Evolutionary conservation across 306 rosid species (phyloP).

Genomic region (Vigna hirtella): DNA sequence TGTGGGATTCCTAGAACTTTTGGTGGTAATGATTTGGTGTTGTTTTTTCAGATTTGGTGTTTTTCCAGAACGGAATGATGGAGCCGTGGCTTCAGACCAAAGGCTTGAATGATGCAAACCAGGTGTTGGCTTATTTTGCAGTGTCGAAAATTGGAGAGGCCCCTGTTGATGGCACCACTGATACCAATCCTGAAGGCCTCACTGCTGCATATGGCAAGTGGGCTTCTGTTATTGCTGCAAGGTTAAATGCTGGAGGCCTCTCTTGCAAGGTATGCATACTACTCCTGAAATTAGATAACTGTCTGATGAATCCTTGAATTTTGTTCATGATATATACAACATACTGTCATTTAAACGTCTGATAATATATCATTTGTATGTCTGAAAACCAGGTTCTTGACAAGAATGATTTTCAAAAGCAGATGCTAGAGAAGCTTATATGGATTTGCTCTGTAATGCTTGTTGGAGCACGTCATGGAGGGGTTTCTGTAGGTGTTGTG

Average conservation of each 20-base stretch:
- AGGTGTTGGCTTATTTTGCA: constrained; percentile 93
- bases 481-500: constrained; percentile 80
- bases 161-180: constrained; percentile 87
- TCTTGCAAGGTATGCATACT: constrained; percentile 74
- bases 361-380: constrained; percentile 33
- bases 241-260: constrained; percentile 81
- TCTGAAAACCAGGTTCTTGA: constrained; percentile 65
- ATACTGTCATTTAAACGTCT: background rate
- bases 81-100: constrained; percentile 90
- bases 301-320: no score
- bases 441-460: constrained; percentile 98
- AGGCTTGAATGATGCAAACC: constrained; percentile 72
- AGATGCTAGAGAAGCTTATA: constrained; percentile 94
- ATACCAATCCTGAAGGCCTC: constrained; percentile 94
- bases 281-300: no score
- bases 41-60: constrained; percentile 77
- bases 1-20: no score
- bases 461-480: constrained; percentile 91
- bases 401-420: constrained; percentile 83
- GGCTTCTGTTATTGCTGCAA: constrained; percentile 76
- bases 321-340: no score
- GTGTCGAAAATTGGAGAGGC: constrained; percentile 89
- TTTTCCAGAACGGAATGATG: constrained; percentile 98
- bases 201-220: constrained; percentile 94
- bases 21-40: no score